These are phyloP conservation scores for Suillus discolor DNA, from an alignment of 768 basidiomycete genomes.

Conservation along the genomic window DNA sequence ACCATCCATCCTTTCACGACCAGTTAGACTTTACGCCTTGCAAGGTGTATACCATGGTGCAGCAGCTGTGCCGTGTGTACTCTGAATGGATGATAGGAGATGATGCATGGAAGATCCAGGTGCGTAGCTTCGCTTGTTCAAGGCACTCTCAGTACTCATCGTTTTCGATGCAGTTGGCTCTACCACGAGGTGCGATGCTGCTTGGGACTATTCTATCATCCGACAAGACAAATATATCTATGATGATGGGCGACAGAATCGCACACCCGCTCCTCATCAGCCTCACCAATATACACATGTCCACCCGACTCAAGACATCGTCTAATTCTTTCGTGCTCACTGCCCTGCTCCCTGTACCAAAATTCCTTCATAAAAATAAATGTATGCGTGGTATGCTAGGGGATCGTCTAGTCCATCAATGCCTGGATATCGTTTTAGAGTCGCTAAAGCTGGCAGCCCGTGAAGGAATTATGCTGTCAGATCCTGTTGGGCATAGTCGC, in stretches of 20 bases:
- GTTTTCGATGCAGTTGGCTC: constrained; percentile 12
- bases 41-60: constrained; percentile 12
- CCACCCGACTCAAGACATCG: constrained; percentile 28
- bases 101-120: constrained; percentile 19
- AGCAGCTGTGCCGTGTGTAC: constrained; percentile 17
- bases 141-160: not conserved
- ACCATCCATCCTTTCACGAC: constrained; percentile 19
- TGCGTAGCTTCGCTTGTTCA: not conserved
- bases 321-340: constrained; percentile 23
- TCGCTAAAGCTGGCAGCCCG: too few species aligned
- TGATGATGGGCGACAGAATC: constrained; percentile 27
- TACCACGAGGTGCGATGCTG: constrained; percentile 20
- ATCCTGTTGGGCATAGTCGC: too few species aligned
- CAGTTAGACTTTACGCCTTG: constrained; percentile 23
- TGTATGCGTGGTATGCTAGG: too few species aligned
- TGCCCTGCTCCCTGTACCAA: constrained; percentile 20
- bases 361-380: constrained; percentile 15
- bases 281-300: constrained; percentile 33
- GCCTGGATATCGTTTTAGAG: too few species aligned
- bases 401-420: too few species aligned
- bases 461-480: too few species aligned
- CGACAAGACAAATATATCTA: constrained; percentile 37
- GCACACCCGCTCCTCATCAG: constrained; percentile 35
- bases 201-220: constrained; percentile 29
- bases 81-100: constrained; percentile 23